phyloP scores from a whole-genome alignment of 192 early-diverging fungal genomes.

The Rhizophagus sp. region DNA sequence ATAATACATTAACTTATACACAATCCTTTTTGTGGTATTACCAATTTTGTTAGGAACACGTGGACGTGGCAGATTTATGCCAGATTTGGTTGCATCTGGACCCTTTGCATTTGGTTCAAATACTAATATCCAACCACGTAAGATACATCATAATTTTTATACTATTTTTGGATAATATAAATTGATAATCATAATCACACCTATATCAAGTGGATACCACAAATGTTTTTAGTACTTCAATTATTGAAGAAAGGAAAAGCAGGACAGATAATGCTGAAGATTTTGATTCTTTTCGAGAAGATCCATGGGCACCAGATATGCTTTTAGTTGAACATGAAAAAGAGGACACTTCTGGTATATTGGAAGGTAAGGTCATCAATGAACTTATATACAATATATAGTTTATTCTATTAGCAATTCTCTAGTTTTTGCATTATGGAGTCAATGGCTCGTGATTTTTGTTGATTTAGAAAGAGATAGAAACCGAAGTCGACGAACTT shows the following conservation, averaged over 20 bases:
- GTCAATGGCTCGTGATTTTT: slow-evolving; percentile 17
- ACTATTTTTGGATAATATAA: neutral
- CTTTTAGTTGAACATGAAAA: slow-evolving; percentile 2
- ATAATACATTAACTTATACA: neutral
- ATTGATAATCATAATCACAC: neutral
- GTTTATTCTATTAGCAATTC: slow-evolving; percentile 8
- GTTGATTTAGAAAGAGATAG: slow-evolving; percentile 23
- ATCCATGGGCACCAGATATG: slow-evolving; percentile 22
- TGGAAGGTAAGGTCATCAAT: neutral
- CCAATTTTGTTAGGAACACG: neutral
- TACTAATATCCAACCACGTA: neutral
- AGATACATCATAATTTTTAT: neutral
- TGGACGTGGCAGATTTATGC: neutral
- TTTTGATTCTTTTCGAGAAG: slow-evolving; percentile 18
- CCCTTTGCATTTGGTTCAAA: neutral
- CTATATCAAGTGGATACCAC: neutral
- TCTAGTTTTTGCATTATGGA: neutral
- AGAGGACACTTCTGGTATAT: neutral
- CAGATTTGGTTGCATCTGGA: neutral
- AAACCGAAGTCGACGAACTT: slow-evolving; percentile 21
- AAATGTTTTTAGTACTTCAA: neutral
- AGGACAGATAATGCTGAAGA: neutral
- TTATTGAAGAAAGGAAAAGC: slow-evolving; percentile 13
- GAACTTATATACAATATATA: neutral
- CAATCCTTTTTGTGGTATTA: neutral